Evolutionary conservation across 2,329 filamentous ascomycete species (phyloP), one percentile per base, ranked within the genome.

Genomic region (Sporothrix pseudoabietina): DNA sequence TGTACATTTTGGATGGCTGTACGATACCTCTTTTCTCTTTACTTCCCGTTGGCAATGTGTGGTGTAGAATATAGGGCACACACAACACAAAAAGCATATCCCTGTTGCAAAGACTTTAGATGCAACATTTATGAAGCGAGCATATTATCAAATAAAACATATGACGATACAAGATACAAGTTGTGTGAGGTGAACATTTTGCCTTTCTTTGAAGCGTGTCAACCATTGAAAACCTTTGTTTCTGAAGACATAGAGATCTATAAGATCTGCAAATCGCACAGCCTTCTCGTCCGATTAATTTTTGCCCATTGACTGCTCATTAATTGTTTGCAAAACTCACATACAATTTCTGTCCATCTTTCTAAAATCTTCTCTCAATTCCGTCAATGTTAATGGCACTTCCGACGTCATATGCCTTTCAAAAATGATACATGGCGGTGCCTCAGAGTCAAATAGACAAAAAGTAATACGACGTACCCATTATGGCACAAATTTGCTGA

Each of bases 51-150:
- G 69, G 26, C 41, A n/a, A 9, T 30, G 16, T 71, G 69, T 61
- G 69, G 55, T 63, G 69, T 63, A 71, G 69, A 55, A 71, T 71
- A 71, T 57, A 52, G 69, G 41, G 26, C 65, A 68, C 26, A 68
- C 69, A 71, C 54, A 61, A 30, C 26, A 26, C 52, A 55, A 22
- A 55, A 59, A 71, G 32, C 69, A 59, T 30, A n/a, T 59, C 39
- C 52, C 35, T 49, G 35, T 44, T 71, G 49, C 57, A 32, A 49
- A 44, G 44, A 19, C n/a, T 44, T 59, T 71, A 32, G 32, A 41
- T 19, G 16, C 69, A 61, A 44, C 26, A 61, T 49, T 71, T 54
- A 71, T 61, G 69, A 71, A 69, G 69, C 54, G 54, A 61, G 54
- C 69, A 71, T 71, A 61, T 4, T 44, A 39, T 44, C 39, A 71